These are phyloP conservation scores for Nigrograna mackinnonii DNA, from an alignment of 2,329 filamentous ascomycete genomes.

Conservation along the genomic window DNA sequence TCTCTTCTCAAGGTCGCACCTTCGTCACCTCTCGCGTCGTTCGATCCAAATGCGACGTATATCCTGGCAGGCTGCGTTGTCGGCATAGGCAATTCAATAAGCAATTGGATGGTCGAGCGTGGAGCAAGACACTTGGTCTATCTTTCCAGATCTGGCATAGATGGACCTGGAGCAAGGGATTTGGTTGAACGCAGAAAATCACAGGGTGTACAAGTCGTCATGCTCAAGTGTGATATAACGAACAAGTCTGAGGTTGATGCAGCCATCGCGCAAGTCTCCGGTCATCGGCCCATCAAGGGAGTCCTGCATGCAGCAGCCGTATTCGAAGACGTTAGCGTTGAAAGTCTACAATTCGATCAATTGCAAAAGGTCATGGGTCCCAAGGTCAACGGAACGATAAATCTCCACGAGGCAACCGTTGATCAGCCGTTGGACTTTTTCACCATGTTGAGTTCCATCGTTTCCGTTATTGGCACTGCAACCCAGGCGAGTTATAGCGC, in stretches of 20 bases:
- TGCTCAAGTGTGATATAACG: slow-evolving; percentile 9
- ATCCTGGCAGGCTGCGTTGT: slow-evolving; percentile 26
- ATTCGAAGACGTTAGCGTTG: background rate
- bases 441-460: slow-evolving; percentile 29
- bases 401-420: slow-evolving; percentile 19
- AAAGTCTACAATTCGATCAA: slow-evolving; percentile 13
- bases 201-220: slow-evolving; percentile 11
- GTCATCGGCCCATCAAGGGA: background rate
- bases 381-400: slow-evolving; percentile 26
- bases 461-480: slow-evolving; percentile 22
- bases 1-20: slow-evolving; percentile 5
- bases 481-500: slow-evolving; percentile 53
- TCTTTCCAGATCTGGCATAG: slow-evolving; percentile 15
- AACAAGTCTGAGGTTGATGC: slow-evolving; percentile 4
- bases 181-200: slow-evolving; percentile 10
- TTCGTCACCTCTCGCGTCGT: slow-evolving; percentile 2
- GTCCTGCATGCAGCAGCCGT: slow-evolving; percentile 1
- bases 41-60: slow-evolving; percentile 14
- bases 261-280: slow-evolving; percentile 1
- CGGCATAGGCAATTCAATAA: slow-evolving; percentile 20
- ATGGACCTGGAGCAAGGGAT: slow-evolving; percentile 1
- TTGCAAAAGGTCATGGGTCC: slow-evolving; percentile 12
- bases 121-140: slow-evolving; percentile 20
- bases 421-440: slow-evolving; percentile 25
- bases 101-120: slow-evolving; percentile 17